phyloP scores from a whole-genome alignment of 352 stramenopile species.

The Albugo laibachii region DNA sequence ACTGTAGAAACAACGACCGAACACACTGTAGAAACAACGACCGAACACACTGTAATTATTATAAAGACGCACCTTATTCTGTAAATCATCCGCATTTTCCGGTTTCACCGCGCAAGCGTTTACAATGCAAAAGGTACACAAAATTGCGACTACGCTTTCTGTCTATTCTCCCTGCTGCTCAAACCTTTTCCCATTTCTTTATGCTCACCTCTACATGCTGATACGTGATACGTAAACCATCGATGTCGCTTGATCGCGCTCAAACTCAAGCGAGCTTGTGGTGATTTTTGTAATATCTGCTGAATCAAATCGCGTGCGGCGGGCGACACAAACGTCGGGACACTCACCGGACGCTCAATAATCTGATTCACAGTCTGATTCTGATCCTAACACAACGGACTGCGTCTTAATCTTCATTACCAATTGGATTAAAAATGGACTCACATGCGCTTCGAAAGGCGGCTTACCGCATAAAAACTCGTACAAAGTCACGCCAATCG shows the following conservation, averaged over 20 bases:
- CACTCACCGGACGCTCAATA: conserved; percentile 45
- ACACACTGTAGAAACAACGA: too few relatives aligned
- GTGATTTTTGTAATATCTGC: conserved; percentile 60
- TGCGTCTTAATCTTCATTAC: neutral
- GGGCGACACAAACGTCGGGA: conserved; percentile 48
- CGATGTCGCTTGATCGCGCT: conserved; percentile 53
- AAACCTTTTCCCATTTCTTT: too few relatives aligned
- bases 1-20: too few relatives aligned
- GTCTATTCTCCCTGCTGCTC: too few relatives aligned
- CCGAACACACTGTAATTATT: too few relatives aligned
- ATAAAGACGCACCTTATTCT: too few relatives aligned
- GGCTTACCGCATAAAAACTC: conserved; percentile 94
- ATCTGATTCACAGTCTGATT: conserved; percentile 93
- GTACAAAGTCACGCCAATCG: conserved; percentile 96
- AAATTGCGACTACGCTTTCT: too few relatives aligned
- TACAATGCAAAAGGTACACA: too few relatives aligned
- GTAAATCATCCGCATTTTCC: too few relatives aligned
- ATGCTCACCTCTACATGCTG: too few relatives aligned
- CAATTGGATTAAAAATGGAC: neutral
- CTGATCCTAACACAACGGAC: conserved; percentile 48
- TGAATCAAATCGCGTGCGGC: conserved; percentile 52
- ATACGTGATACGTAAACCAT: conserved; percentile 21
- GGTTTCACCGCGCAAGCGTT: too few relatives aligned
- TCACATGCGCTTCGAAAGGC: conserved; percentile 90
- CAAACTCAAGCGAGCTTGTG: conserved; percentile 30